Evolutionary conservation across 805 yeast genomes (phyloP).

Genomic region (Starmerella bombi): DNA sequence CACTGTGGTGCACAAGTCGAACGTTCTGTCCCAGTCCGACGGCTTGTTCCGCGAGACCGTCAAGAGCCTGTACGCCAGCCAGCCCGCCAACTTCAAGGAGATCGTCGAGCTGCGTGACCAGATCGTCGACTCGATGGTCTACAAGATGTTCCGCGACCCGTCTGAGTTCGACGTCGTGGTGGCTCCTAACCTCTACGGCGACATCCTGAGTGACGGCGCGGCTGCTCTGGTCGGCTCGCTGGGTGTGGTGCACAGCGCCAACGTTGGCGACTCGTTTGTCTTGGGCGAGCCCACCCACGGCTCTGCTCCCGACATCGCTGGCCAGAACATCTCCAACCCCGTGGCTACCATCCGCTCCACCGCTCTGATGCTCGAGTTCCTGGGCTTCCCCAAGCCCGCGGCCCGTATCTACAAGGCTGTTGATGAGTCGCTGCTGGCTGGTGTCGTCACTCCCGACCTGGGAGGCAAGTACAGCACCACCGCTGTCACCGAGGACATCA

Average conservation of each 20-base stretch:
- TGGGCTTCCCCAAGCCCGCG: conserved; percentile 83
- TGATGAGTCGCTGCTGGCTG: conserved; percentile 78
- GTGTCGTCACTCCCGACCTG: conserved; percentile 78
- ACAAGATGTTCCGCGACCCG: conserved; percentile 97
- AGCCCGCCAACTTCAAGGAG: conserved; percentile 38
- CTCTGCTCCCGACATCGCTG: conserved; percentile 97
- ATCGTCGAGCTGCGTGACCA: conserved; percentile 70
- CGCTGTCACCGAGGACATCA: conserved; percentile 73
- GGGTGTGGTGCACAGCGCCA: conserved; percentile 96
- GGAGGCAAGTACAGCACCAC: conserved; percentile 84
- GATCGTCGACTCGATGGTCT: conserved; percentile 98
- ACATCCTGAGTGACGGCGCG: conserved; percentile 92
- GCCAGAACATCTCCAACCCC: conserved; percentile 79
- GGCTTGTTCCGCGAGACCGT: conserved; percentile 92
- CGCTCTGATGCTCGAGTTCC: conserved; percentile 92
- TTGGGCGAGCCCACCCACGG: conserved; percentile 99
- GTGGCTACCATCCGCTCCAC: conserved; percentile 96
- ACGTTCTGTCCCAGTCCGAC: conserved; percentile 82
- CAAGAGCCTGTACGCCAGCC: conserved; percentile 39
- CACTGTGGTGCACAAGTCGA: conserved; percentile 93
- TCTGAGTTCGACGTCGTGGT: conserved; percentile 94
- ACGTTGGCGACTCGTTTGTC: conserved; percentile 90
- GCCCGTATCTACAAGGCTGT: conserved; percentile 87
- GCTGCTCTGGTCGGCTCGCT: conserved; percentile 95
- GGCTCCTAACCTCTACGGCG: conserved; percentile 97